These are phyloP conservation scores for Hericium coralloides DNA, from an alignment of 768 basidiomycete genomes.

Conservation along the genomic window DNA sequence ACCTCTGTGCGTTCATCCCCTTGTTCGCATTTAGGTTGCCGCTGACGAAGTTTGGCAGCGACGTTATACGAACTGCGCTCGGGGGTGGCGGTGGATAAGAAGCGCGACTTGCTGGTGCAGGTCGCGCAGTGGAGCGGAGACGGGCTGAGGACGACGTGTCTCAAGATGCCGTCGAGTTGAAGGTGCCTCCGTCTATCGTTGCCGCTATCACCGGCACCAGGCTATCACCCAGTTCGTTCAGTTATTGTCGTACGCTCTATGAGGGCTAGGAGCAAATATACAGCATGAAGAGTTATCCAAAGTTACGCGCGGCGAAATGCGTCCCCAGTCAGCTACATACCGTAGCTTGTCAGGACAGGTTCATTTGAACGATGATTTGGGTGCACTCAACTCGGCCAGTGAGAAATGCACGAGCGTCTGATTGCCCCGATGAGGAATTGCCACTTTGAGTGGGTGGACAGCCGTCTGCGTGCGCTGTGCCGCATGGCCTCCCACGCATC, in stretches of 20 bases:
- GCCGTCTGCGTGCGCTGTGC: no score
- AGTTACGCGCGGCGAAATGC: neutral
- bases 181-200: neutral
- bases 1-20: slow-evolving; percentile 48
- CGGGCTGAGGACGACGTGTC: slow-evolving; percentile 63
- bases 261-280: no score
- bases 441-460: no score
- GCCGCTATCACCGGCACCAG: neutral
- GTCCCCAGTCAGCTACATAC: no score
- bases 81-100: slow-evolving; percentile 63
- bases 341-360: no score
- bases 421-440: no score
- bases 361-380: no score
- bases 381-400: no score
- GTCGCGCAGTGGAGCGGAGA: slow-evolving; percentile 85
- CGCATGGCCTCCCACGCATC: no score
- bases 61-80: slow-evolving; percentile 81
- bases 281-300: neutral
- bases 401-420: no score
- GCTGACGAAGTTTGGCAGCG: slow-evolving; percentile 30
- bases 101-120: slow-evolving; percentile 62
- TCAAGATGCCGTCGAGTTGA: slow-evolving; percentile 53
- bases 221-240: neutral
- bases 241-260: no score
- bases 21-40: neutral